Percentiles rank a stretch among this genome's conserved stretches.
These are phyloP conservation scores for Inga laurina DNA, from an alignment of 306 rosid species.

Conservation along the genomic window DNA sequence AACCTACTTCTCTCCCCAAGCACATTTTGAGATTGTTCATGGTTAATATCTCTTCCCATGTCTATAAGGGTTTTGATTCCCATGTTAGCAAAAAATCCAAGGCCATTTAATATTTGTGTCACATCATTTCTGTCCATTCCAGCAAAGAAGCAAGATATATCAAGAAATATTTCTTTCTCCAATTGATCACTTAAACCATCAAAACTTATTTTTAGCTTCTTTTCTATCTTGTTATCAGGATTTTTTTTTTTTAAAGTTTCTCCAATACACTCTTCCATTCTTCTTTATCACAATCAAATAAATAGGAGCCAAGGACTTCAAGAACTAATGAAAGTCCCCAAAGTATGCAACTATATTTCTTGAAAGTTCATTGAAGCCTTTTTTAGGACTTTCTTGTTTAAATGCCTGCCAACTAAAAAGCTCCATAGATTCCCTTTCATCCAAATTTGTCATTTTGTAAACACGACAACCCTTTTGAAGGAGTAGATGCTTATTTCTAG, in stretches of 20 bases:
- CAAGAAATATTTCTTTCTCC: background rate
- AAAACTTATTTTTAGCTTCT: background rate
- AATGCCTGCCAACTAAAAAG: background rate
- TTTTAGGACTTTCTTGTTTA: background rate
- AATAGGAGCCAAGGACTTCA: background rate
- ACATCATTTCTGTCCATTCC: background rate
- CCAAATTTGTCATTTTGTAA: too few species aligned
- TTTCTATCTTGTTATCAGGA: background rate
- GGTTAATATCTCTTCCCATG: background rate
- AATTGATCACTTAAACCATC: background rate
- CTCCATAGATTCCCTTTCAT: background rate
- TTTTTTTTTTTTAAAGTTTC: background rate
- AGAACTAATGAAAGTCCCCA: background rate
- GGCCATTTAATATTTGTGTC: background rate
- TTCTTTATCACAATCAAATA: background rate
- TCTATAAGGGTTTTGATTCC: background rate
- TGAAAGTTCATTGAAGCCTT: background rate
- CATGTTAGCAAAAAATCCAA: background rate
- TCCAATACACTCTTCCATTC: background rate
- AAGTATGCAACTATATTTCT: background rate
- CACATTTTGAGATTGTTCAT: background rate
- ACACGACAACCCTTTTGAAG: background rate
- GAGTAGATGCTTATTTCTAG: background rate
- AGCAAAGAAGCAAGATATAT: background rate
- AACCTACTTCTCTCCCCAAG: background rate